Conservation (phyloP, 2,329 filamentous ascomycete species). For the Knoxdaviesia proteae region DNA sequence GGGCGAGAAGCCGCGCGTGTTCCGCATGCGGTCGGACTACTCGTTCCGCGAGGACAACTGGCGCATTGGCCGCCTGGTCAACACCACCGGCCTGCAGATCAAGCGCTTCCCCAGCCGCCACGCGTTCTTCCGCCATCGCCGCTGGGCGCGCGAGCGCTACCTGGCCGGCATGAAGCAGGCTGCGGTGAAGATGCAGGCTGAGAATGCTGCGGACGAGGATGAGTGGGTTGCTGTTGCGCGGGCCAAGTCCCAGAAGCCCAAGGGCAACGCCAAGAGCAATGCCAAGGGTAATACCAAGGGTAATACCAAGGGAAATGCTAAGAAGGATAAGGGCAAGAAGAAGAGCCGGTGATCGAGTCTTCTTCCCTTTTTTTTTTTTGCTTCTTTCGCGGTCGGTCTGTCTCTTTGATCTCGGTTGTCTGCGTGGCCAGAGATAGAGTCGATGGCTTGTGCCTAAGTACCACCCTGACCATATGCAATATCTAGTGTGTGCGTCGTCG, state of each 20-base stretch:
- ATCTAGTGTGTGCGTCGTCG: too few species aligned
- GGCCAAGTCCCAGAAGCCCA: conserved; percentile 11
- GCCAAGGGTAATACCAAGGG: conserved; percentile 12
- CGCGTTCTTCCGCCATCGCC: conserved; percentile 22
- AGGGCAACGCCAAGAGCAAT: conserved; percentile 16
- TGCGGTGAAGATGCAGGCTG: conserved; percentile 12
- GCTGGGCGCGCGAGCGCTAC: conserved; percentile 21
- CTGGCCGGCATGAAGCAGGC: conserved; percentile 20
- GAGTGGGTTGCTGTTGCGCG: conserved; percentile 9
- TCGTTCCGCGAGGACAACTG: conserved; percentile 40
- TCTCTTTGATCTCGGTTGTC: too few species aligned
- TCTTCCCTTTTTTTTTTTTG: too few species aligned
- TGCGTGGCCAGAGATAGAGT: too few species aligned
- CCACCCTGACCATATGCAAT: too few species aligned
- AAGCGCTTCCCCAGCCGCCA: conserved; percentile 29
- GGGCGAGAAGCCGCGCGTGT: conserved; percentile 21
- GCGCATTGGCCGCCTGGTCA: conserved; percentile 32
- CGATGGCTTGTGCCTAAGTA: too few species aligned
- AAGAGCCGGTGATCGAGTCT: conserved; percentile 3
- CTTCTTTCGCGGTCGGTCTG: too few species aligned
- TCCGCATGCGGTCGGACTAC: conserved; percentile 31
- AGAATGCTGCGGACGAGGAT: conserved; percentile 7
- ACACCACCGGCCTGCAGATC: conserved; percentile 26
- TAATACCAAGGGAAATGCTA: conserved; percentile 16
- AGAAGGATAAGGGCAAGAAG: conserved; percentile 15